phyloP scores from a whole-genome alignment of 352 stramenopile genomes.

The Phytophthora sp. region DNA sequence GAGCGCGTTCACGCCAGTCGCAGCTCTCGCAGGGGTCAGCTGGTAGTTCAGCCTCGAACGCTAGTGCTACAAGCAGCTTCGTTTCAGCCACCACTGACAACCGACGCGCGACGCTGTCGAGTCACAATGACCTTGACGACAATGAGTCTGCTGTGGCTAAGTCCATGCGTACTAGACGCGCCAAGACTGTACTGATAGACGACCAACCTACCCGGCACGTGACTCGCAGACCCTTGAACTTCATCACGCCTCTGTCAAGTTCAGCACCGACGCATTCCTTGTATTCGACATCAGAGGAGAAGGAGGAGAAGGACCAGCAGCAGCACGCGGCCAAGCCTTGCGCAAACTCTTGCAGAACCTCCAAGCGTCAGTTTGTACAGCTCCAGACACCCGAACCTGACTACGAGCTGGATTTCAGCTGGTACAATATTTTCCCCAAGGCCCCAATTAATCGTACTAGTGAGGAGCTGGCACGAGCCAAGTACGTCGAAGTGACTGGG shows the following conservation, averaged over 20 bases:
- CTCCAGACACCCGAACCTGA: slow-evolving; percentile 64
- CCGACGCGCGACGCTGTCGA: slow-evolving; percentile 19
- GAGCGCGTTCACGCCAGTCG: slow-evolving; percentile 27
- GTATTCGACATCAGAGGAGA: slow-evolving; percentile 26
- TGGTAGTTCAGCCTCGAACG: slow-evolving; percentile 17
- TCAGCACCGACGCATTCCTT: slow-evolving; percentile 19
- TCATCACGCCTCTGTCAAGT: slow-evolving; percentile 22
- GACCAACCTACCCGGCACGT: slow-evolving; percentile 28
- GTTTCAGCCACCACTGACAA: slow-evolving; percentile 15
- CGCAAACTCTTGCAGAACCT: slow-evolving; percentile 18
- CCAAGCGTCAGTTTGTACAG: slow-evolving; percentile 50
- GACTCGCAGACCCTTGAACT: slow-evolving; percentile 21
- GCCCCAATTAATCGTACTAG: slow-evolving; percentile 48
- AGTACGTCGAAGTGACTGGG: slow-evolving; percentile 53
- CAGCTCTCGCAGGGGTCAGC: slow-evolving; percentile 30
- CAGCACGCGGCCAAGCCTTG: background rate
- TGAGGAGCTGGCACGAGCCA: slow-evolving; percentile 50
- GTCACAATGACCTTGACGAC: slow-evolving; percentile 26
- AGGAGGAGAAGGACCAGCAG: slow-evolving; percentile 1
- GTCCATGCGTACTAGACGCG: slow-evolving; percentile 40
- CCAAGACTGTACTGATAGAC: slow-evolving; percentile 50
- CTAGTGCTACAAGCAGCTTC: slow-evolving; percentile 17
- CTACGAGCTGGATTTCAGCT: slow-evolving; percentile 82
- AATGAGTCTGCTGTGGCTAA: slow-evolving; percentile 26
- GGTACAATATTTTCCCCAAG: slow-evolving; percentile 83